Percentiles rank a stretch among this genome's conserved stretches.
These are phyloP conservation scores for Phlebiopsis flavidoalba DNA, from an alignment of 768 basidiomycete species.

Conservation along the genomic window DNA sequence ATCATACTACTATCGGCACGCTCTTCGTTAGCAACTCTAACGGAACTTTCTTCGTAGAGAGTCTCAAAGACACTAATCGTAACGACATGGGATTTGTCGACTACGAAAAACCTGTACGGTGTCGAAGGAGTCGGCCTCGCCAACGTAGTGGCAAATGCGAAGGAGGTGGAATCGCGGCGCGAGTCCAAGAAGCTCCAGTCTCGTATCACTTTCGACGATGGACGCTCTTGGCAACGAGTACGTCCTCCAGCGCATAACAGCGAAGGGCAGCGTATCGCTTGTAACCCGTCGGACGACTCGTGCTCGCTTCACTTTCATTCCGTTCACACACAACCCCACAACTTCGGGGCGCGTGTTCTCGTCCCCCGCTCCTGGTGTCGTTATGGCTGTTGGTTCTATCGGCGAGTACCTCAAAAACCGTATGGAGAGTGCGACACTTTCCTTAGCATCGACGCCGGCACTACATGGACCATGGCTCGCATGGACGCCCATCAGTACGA, in stretches of 20 bases:
- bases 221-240: conserved; percentile 75
- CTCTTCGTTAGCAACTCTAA: conserved; percentile 95
- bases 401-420: conserved; percentile 54
- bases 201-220: conserved; percentile 87
- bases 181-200: conserved; percentile 73
- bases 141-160: conserved; percentile 79
- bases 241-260: conserved; percentile 50
- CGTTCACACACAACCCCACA: conserved; percentile 88
- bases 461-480: conserved; percentile 78
- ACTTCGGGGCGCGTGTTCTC: conserved; percentile 93
- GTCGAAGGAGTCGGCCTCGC: conserved; percentile 89
- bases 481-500: conserved; percentile 88
- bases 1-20: conserved; percentile 70
- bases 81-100: conserved; percentile 89
- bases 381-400: conserved; percentile 95
- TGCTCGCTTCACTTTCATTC: conserved; percentile 93
- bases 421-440: conserved; percentile 94
- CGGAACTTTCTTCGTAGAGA: conserved; percentile 91
- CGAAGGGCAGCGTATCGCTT: conserved; percentile 57
- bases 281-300: conserved; percentile 53
- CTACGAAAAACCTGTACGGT: conserved; percentile 82
- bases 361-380: conserved; percentile 88
- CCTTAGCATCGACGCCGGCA: conserved; percentile 83
- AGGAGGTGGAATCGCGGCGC: conserved; percentile 72
- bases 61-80: conserved; percentile 88